Base-by-base conservation (phyloP, 2,329 filamentous ascomycete species). In the Fusarium graminum region DNA sequence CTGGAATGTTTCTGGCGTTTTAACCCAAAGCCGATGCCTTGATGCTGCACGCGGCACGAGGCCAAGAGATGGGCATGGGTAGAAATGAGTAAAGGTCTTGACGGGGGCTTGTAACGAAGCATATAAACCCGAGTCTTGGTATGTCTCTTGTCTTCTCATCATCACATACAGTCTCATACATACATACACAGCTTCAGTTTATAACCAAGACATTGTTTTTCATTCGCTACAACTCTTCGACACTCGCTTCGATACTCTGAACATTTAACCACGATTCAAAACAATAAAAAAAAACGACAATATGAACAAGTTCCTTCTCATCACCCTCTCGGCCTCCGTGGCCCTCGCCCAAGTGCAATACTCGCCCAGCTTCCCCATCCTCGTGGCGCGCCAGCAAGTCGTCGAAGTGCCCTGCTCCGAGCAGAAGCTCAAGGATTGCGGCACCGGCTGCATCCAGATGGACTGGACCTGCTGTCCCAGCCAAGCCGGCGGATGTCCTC, bases 391-490 rank as follows among this genome's bases (percentile, higher is more conserved):
- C 9, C 65, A 70, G 40, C 65, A 70, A 39, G 30, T 71, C 45
- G 47, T 68, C 34, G 30, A 63, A 36, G 58, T 73, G 5, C 58
- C 71, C n/a, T 75, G 72, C 63, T 16, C 44, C 17, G 67, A 72
- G 4, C 60, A 65, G 9, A 68, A 66, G 12, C 52, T 62, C 39
- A 72, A 72, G 50, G 67, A 67, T 25, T 77, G 75, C 49, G 75
- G 75, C 28, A 45, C 46, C n/a, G 72, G 63, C 58, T 77, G 75
- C 50, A 74, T 77, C 26, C 62, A 69, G 13, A 8, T 47, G 3
- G 46, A 61, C 6, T 74, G 73, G 63, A 75, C 70, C 7, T 77
- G 75, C 68, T 77, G 75, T 29, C 75, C 75, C 10, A 69, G 71
- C 44, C 17, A 54, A 5, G 38, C 51, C 3, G 73, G 75, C 10